A percentile compares a stretch with the other conserved stretches of the same genome.
phyloP scores from a whole-genome alignment of 768 basidiomycete genomes.

The Psilocybe cubensis region DNA sequence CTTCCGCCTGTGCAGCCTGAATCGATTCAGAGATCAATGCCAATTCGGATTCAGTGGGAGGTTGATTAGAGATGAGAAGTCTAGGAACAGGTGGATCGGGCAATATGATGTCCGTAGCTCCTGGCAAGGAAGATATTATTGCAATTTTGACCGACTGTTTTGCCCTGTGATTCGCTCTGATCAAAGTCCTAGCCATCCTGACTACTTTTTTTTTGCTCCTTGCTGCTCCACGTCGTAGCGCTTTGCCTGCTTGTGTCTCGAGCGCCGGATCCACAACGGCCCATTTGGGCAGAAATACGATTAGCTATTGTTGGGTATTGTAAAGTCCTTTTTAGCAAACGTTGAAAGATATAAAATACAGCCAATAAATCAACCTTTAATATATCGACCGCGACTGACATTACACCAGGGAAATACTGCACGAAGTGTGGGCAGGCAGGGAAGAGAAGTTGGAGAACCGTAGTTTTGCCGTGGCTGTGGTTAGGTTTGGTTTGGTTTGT shows the following conservation, averaged over 20 bases:
- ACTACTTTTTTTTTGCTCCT: background rate
- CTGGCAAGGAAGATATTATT: slow-evolving; percentile 18
- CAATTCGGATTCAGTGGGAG: slow-evolving; percentile 19
- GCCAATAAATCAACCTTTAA: too few relatives aligned
- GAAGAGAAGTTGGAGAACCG: too few relatives aligned
- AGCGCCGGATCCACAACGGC: too few relatives aligned
- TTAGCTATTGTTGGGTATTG: too few relatives aligned
- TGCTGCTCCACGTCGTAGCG: background rate
- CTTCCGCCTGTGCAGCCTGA: slow-evolving; percentile 9
- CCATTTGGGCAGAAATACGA: too few relatives aligned
- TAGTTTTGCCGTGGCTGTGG: too few relatives aligned
- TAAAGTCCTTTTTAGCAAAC: too few relatives aligned
- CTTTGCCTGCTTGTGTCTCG: background rate
- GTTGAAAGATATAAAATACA: too few relatives aligned
- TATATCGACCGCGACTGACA: too few relatives aligned
- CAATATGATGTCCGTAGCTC: slow-evolving; percentile 20
- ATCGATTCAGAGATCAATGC: slow-evolving; percentile 16
- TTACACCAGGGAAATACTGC: too few relatives aligned
- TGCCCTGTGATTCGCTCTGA: background rate
- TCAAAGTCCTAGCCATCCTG: background rate
- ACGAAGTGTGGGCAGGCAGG: too few relatives aligned
- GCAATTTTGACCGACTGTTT: slow-evolving; percentile 1
- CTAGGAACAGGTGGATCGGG: slow-evolving; percentile 22
- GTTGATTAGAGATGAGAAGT: slow-evolving; percentile 20
- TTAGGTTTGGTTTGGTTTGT: too few relatives aligned